Base-by-base conservation (phyloP, 345 rosid genomes). In the Boechera divaricarpa region DNA sequence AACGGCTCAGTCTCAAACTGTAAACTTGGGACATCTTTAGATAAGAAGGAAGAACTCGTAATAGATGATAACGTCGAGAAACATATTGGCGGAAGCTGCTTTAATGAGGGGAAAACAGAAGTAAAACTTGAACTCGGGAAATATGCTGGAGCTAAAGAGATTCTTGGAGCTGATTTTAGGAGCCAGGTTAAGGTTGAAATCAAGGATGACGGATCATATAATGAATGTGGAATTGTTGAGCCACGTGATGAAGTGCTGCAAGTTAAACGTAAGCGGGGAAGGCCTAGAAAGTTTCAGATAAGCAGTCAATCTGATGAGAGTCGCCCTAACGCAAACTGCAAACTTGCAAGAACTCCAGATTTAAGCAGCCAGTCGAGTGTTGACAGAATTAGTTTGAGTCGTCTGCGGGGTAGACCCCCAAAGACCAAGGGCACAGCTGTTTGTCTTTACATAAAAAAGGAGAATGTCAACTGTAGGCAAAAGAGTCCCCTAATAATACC, bases 231-330 rank as follows among this genome's bases (percentile, higher is more conserved):
- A 39, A 61, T 28, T 58, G 52, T 18, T 5, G 62, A 67, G 63
- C 35, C 57, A 54, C 76, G 54, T 70, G n/a, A 8, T 2, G 42
- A 38, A 38, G 67, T 38, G 57, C 4, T 33, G 54, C 31, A 16
- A 56, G 15, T 64, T 48, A 82, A 77, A 63, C 73, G 73, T 16
- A 82, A 82, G 70, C 71, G 82, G 10, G 83, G 86, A 54, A 80
- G 88, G 67, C 86, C 86, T 12, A 80, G 49, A 48, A 81, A 83
- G 73, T 36, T 56, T 5, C 57, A 24, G 61, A 47, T 39, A 18
- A 71, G 39, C 67, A 52, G 62, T 39, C 77, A 72, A 41, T 48
- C 65, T 73, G 67, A 69, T 31, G 53, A 44, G 10, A 49, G 31
- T 32, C 38, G 44, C 13, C 16, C 65, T 49, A 49, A 45, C 53